A percentile compares a stretch with the other conserved stretches of the same genome.
These are phyloP conservation scores for Collybia mongolica DNA, from an alignment of 768 basidiomycete genomes.

Conservation along the genomic window DNA sequence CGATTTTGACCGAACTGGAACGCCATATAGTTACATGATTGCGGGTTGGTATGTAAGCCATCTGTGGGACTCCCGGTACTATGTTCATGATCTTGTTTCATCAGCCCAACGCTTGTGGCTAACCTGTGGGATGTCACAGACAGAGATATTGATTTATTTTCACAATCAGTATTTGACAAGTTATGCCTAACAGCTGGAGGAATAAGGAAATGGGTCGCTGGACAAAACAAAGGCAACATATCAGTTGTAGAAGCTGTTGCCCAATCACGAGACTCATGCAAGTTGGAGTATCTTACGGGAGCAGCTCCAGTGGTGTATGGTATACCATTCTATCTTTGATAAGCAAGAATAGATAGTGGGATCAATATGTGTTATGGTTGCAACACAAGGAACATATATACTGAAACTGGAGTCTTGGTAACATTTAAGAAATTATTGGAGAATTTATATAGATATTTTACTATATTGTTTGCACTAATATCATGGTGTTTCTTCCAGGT, in stretches of 20 bases:
- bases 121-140: slow-evolving; percentile 99
- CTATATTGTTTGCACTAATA: no score
- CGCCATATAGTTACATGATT: slow-evolving; percentile 94
- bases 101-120: slow-evolving; percentile 87
- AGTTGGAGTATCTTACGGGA: slow-evolving; percentile 90
- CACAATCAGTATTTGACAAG: slow-evolving; percentile 78
- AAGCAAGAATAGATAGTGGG: no score
- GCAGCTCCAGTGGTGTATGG: slow-evolving; percentile 96
- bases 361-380: no score
- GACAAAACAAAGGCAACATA: slow-evolving; percentile 26
- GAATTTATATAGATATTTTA: no score
- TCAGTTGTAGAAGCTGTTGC: slow-evolving; percentile 75
- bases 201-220: slow-evolving; percentile 16
- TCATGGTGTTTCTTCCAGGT: no score
- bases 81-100: not conserved
- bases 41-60: slow-evolving; percentile 81
- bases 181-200: slow-evolving; percentile 48
- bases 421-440: no score
- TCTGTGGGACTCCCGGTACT: not conserved
- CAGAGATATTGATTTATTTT: slow-evolving; percentile 92
- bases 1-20: slow-evolving; percentile 90
- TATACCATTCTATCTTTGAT: slow-evolving; percentile 81
- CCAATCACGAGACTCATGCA: slow-evolving; percentile 75
- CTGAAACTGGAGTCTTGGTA: no score
- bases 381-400: no score